Base-by-base conservation (phyloP, 2,329 filamentous ascomycete species). In the Grosmannia serpens region DNA sequence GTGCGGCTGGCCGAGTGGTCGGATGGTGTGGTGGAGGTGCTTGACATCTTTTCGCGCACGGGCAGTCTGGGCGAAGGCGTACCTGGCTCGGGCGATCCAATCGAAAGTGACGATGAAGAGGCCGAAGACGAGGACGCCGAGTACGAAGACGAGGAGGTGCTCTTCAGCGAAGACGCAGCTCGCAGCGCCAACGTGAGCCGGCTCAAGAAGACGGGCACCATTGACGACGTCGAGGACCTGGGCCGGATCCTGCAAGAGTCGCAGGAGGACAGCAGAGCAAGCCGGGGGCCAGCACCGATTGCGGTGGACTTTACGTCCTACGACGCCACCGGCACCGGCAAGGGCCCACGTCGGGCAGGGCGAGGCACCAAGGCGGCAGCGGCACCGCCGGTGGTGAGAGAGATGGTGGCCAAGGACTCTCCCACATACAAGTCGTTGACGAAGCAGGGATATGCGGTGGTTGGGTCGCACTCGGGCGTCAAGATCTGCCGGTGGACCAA, bases 401-500 rank as follows among this genome's bases (percentile, higher is more conserved):
- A 95, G 68, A 99, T 99, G 94, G 94, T 97, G 0, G 90, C 94
- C 10, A 88, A 86, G 62, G 84, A 85, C 61, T 96, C 92, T 1
- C 92, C 94, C 0, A 97, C 94, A 0, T 91, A 95, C 67, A 80
- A 84, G 15, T 83, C 92, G 22, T 81, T 97, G 50, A 97, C 92
- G 1, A 99, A 97, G 70, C 92, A 99, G 77, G 92, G 92, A 29
- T 97, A 97, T 70, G 86, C 88, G 1, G 96, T 97, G 60, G 88
- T 99, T 44, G 94, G 94, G 57, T 92, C 89, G 0, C 94, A 97
- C 73, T 95, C 90, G 0, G 92, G 92, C 33, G 92, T 97, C 64
- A 97, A 97, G 73, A 96, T 96, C 66, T 99, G 92, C 70, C 89
- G 94, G 35, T 99, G 92, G 92, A 97, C 94, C 11, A 99, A 99